Percentiles rank a stretch among this genome's conserved stretches.
phyloP scores from a whole-genome alignment of 192 early-diverging fungal species.

The Linnemannia elongata region DNA sequence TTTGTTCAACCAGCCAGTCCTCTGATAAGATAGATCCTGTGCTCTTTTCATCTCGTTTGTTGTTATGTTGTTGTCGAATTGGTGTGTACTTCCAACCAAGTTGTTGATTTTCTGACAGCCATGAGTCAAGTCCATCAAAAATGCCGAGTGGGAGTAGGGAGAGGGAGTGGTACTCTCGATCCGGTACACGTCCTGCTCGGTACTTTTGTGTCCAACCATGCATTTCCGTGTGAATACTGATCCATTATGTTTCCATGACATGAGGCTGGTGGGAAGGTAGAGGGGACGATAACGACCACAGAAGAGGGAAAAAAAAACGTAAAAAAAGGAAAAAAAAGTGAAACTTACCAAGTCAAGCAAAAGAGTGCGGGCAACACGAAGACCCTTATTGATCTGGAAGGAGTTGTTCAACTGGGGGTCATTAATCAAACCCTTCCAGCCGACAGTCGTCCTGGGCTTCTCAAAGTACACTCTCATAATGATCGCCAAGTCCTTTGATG shows the following conservation, averaged over 20 bases:
- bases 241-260: background rate
- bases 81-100: background rate
- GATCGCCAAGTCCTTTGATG: constrained; percentile 74
- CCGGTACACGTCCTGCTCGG: background rate
- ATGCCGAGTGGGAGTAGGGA: background rate
- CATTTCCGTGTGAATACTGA: background rate
- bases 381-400: constrained; percentile 87
- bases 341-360: constrained; percentile 72
- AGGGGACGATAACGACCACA: background rate
- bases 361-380: constrained; percentile 80
- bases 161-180: background rate
- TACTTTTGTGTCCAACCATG: background rate
- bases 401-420: constrained; percentile 81
- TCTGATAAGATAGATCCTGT: background rate
- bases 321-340: background rate
- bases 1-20: background rate
- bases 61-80: background rate
- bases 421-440: constrained; percentile 96
- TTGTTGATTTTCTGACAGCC: constrained; percentile 4
- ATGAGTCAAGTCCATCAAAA: constrained; percentile 1
- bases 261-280: background rate
- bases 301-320: background rate
- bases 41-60: background rate
- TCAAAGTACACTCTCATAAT: constrained; percentile 92
- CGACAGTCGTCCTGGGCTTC: constrained; percentile 87